Evolutionary conservation across 441 rosid species (phyloP).

Genomic region (Adansonia grandidieri): DNA sequence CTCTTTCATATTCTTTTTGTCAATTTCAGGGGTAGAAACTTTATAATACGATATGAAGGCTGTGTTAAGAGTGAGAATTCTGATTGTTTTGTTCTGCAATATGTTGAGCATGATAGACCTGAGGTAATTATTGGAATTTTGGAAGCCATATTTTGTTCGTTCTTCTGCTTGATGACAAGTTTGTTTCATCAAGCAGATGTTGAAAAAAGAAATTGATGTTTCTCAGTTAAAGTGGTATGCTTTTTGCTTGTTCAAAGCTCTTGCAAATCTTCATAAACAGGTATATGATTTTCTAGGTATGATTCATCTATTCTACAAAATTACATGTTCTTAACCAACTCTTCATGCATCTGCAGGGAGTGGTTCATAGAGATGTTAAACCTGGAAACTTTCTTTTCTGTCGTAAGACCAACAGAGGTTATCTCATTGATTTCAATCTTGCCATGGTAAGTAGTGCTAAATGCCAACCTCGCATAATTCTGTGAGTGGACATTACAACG

Average conservation of each 20-base stretch:
- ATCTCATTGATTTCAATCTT: conserved; percentile 95
- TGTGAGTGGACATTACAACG: conserved; percentile 1
- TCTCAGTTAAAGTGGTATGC: conserved; percentile 81
- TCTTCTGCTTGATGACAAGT: conserved; percentile 29
- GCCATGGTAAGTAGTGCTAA: conserved; percentile 68
- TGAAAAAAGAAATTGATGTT: conserved; percentile 77
- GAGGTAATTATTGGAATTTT: conserved; percentile 52
- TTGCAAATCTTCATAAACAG: conserved; percentile 88
- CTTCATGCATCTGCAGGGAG: conserved; percentile 55
- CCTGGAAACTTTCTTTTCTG: conserved; percentile 98
- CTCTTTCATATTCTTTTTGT: conserved; percentile 13
- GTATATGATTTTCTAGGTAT: conserved; percentile 37
- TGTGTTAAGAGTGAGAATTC: conserved; percentile 71
- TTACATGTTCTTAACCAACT: conserved; percentile 13
- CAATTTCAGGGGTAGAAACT: conserved; percentile 80
- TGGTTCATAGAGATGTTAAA: conserved; percentile 96
- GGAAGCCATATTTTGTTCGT: conserved; percentile 12
- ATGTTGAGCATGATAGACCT: conserved; percentile 92
- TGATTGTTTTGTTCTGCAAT: conserved; percentile 88
- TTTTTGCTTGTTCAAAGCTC: conserved; percentile 90
- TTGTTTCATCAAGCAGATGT: conserved; percentile 46
- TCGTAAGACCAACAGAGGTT: conserved; percentile 72
- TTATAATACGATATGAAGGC: conserved; percentile 76
- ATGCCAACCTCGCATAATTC: conserved; percentile 8
- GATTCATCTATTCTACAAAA: conserved; percentile 24